Percentiles rank a stretch among this genome's conserved stretches.
These are phyloP conservation scores for Thelonectria rubi DNA, from an alignment of 2,329 filamentous ascomycete species.

Conservation along the genomic window DNA sequence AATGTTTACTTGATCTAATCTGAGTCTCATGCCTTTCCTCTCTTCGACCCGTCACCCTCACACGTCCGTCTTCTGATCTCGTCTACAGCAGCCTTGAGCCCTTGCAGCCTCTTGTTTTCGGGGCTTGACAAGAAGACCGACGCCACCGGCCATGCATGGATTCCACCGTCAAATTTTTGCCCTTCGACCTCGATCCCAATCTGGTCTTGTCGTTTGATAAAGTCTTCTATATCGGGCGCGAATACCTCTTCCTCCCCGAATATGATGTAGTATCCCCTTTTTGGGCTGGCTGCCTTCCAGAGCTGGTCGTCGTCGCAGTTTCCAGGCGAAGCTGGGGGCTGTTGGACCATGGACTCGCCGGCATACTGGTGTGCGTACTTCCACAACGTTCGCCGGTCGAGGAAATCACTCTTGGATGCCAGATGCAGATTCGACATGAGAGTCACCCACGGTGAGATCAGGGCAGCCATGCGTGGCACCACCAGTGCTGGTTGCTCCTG, in stretches of 20 bases:
- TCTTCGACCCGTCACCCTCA: constrained; percentile 29
- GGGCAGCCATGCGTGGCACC: constrained; percentile 64
- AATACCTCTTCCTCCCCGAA: constrained; percentile 84
- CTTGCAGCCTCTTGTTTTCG: constrained; percentile 59
- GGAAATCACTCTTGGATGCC: constrained; percentile 78
- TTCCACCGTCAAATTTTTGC: constrained; percentile 69
- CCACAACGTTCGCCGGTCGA: constrained; percentile 72
- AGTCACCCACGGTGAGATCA: constrained; percentile 85
- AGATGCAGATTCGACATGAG: constrained; percentile 73
- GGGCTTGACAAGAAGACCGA: constrained; percentile 63
- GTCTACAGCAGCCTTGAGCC: constrained; percentile 55
- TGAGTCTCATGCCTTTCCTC: constrained; percentile 52
- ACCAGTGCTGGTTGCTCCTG: constrained; percentile 35
- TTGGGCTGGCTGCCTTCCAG: constrained; percentile 74
- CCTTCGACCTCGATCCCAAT: constrained; percentile 64
- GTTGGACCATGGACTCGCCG: constrained; percentile 53
- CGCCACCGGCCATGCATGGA: constrained; percentile 87
- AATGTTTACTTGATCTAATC: constrained; percentile 72
- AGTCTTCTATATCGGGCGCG: constrained; percentile 71
- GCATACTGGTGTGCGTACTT: constrained; percentile 75
- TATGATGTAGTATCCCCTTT: constrained; percentile 72
- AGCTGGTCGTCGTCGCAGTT: constrained; percentile 70
- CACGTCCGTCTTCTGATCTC: constrained; percentile 49
- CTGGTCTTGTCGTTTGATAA: constrained; percentile 65
- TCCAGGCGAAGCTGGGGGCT: constrained; percentile 68